Base-by-base conservation (phyloP, 2,329 filamentous ascomycete genomes). In the Tolypocladium sp. region DNA sequence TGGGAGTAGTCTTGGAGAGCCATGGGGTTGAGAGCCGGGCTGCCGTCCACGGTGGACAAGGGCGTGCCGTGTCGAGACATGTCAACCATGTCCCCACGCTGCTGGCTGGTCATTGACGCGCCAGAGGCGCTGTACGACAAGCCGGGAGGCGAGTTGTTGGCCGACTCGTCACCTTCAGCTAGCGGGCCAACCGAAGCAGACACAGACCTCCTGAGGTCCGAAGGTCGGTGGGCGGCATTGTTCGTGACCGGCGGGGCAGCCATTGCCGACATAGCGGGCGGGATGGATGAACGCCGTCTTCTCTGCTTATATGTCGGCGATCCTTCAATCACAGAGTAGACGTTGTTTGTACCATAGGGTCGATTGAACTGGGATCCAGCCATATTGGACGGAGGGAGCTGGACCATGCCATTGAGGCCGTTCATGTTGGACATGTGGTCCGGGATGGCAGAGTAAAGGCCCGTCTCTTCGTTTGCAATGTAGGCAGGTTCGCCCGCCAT, bases 261-360 rank as follows among this genome's bases (percentile, higher is more conserved):
- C 61, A 89, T 86, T 52, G 83, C 83, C 60, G 83, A 81, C 72
- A 92, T 85, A 65, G 88, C 85, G 15, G 90, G 88, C 30, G 93
- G 92, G 63, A 97, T 91, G 49, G 93, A 97, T 41, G 94, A 97
- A 63, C 94, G 89, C 66, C 94, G 87, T 73, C 94, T 85, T 68
- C 94, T 86, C 80, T 97, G 94, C 83, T 99, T 99, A 79, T 99
- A 99, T 42, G 94, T 97, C 15, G 94, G 94, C 35, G 94, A 99
- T 55, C 94, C 94, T 78, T 99, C 94, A 70, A 97, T 94, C 56
- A 96, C 92, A 55, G 91, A 93, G 79, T 96, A 97, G 66, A 94
- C 90, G 72, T 91, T 96, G 74, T 88, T 89, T 57, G 79, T 72
- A 61, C 81, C 82, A 66, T 91, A 91, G 38, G 87, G 84, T 53